phyloP scores from a whole-genome alignment of 1,284 basidiomycete species.

The Lignosus rhinocerotis region DNA sequence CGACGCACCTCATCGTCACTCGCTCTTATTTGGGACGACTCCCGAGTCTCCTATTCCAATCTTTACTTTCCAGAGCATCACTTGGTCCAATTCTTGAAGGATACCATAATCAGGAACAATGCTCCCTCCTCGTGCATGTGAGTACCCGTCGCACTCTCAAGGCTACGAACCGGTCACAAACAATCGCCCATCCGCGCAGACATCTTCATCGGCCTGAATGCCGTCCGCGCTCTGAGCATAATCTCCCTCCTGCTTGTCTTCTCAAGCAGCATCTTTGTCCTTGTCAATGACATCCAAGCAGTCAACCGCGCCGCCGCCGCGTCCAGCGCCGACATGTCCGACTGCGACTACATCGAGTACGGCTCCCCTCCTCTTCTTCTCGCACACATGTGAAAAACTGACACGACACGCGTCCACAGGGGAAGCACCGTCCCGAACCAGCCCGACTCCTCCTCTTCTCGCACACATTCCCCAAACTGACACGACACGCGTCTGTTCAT shows the following conservation, averaged over 20 bases:
- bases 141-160: conserved; percentile 1
- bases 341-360: conserved; percentile 78
- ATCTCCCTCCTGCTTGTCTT: conserved; percentile 76
- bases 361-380: conserved; percentile 27
- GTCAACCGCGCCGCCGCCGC: conserved; percentile 45
- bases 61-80: neutral
- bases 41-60: neutral
- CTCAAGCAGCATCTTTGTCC: conserved; percentile 74
- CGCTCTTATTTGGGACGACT: neutral
- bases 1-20: conserved; percentile 1
- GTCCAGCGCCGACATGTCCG: conserved; percentile 34
- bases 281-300: conserved; percentile 80
- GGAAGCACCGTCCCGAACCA: no score
- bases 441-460: conserved; percentile 13
- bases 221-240: conserved; percentile 75
- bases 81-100: neutral
- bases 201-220: conserved; percentile 78
- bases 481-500: conserved; percentile 1
- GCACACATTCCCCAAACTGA: neutral
- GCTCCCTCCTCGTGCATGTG: conserved; percentile 25
- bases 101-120: conserved; percentile 7
- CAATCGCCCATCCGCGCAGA: conserved; percentile 37
- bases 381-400: neutral
- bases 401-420: neutral
- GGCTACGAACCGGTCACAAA: neutral